Evolutionary conservation across 805 yeast genomes (phyloP).

Genomic region (Hanseniaspora valbyensis): DNA sequence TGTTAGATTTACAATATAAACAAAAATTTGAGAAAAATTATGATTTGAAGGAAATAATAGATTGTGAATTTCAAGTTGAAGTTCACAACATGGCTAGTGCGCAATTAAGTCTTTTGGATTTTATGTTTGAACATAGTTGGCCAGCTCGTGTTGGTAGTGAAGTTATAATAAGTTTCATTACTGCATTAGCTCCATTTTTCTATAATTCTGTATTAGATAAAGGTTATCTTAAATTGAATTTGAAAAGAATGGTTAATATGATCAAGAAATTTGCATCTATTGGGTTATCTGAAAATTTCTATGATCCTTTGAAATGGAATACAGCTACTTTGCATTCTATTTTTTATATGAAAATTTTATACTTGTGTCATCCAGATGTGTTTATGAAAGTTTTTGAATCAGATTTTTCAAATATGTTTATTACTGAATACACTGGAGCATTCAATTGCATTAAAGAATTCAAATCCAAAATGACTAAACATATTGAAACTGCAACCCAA

Average conservation of each 20-base stretch:
- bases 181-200: constrained; percentile 5
- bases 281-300: neutral
- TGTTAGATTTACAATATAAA: neutral
- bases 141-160: constrained; percentile 1
- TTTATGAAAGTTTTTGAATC: neutral
- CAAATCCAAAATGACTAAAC: neutral
- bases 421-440: constrained; percentile 3
- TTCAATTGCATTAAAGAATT: constrained; percentile 3
- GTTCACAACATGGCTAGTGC: neutral
- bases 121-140: constrained; percentile 7
- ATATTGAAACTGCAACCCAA: neutral
- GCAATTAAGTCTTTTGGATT: neutral
- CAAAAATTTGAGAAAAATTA: neutral
- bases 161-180: neutral
- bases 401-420: neutral
- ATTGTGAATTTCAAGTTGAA: neutral
- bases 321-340: constrained; percentile 6
- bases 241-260: constrained; percentile 3
- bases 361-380: constrained; percentile 2
- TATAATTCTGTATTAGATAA: constrained; percentile 9
- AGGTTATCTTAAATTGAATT: neutral
- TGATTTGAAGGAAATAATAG: neutral
- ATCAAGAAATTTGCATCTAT: constrained; percentile 4
- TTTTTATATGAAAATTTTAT: constrained; percentile 3
- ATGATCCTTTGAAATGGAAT: constrained; percentile 16